Percentiles rank a stretch among this genome's conserved stretches.
phyloP scores from a whole-genome alignment of 1,139 yeast species.

The Yamadazyma kanchanaburiensis region DNA sequence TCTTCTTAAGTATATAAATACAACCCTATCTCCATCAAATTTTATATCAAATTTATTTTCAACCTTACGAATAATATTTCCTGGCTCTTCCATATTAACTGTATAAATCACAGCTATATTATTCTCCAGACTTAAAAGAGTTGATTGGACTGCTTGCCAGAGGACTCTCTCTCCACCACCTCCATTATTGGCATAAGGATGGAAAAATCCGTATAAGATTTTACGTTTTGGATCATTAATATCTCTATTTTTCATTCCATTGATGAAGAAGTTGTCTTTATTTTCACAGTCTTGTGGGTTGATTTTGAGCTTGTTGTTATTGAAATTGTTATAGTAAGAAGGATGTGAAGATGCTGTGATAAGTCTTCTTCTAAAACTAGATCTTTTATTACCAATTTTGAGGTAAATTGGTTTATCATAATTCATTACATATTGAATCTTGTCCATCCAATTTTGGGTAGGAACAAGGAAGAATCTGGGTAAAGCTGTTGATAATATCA shows the following conservation, averaged over 20 bases:
- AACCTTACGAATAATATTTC: slow-evolving; percentile 58
- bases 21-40: slow-evolving; percentile 54
- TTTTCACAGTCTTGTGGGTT: slow-evolving; percentile 28
- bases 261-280: slow-evolving; percentile 20
- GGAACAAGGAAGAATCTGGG: slow-evolving; percentile 45
- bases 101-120: slow-evolving; percentile 78
- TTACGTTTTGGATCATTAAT: slow-evolving; percentile 38
- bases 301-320: slow-evolving; percentile 37
- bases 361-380: slow-evolving; percentile 52
- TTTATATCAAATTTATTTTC: slow-evolving; percentile 61
- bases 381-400: slow-evolving; percentile 34
- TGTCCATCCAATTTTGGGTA: slow-evolving; percentile 41
- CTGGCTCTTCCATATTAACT: slow-evolving; percentile 55
- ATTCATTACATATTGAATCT: slow-evolving; percentile 31
- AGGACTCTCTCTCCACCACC: slow-evolving; percentile 98
- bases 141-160: slow-evolving; percentile 87
- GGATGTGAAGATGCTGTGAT: slow-evolving; percentile 50
- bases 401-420: slow-evolving; percentile 35
- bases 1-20: slow-evolving; percentile 65
- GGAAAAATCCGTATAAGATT: slow-evolving; percentile 78
- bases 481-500: slow-evolving; percentile 20
- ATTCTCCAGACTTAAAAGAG: slow-evolving; percentile 48
- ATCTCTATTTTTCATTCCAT: slow-evolving; percentile 31
- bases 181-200: slow-evolving; percentile 93
- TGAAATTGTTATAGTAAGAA: slow-evolving; percentile 43